Evolutionary conservation across 169 alveolate genomes (phyloP).

Genomic region (Plasmodium malariae): DNA sequence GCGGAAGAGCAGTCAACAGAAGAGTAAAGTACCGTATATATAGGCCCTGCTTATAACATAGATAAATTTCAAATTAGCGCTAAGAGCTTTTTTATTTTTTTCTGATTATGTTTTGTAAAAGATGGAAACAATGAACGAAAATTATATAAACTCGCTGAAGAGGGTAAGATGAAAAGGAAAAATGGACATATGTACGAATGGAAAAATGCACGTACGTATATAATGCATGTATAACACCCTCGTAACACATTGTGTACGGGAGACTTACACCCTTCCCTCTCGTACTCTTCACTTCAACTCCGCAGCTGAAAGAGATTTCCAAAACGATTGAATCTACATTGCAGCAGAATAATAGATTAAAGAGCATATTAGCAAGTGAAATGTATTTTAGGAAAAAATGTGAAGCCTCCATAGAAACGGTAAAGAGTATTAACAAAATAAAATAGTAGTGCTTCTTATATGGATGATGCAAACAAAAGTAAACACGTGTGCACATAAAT

Average conservation of each 20-base stretch:
- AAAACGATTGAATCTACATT: conserved; percentile 48
- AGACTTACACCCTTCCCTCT: not conserved
- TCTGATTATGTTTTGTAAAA: conserved; percentile 4
- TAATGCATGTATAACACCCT: not conserved
- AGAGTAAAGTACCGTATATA: not conserved
- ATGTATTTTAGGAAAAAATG: conserved; percentile 54
- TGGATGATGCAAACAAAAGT: not conserved
- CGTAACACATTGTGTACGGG: not conserved
- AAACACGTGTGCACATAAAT: not conserved
- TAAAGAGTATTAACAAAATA: not conserved
- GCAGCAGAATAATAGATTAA: conserved; percentile 47
- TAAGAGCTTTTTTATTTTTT: too few relatives aligned
- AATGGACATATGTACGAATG: not conserved
- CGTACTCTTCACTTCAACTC: not conserved
- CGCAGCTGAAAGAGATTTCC: conserved; percentile 50
- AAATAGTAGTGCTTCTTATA: not conserved
- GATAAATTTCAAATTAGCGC: too few relatives aligned
- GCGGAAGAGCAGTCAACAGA: not conserved
- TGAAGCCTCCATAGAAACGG: conserved; percentile 57
- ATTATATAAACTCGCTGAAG: conserved; percentile 20
- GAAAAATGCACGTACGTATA: not conserved
- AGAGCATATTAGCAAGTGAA: conserved; percentile 36
- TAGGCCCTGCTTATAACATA: too few relatives aligned
- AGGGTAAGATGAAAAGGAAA: conserved; percentile 30
- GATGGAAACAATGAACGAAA: conserved; percentile 32